A percentile compares a stretch with the other conserved stretches of the same genome.
Evolutionary conservation across 768 basidiomycete genomes (phyloP).

Genomic region (Tulasnella sp.): DNA sequence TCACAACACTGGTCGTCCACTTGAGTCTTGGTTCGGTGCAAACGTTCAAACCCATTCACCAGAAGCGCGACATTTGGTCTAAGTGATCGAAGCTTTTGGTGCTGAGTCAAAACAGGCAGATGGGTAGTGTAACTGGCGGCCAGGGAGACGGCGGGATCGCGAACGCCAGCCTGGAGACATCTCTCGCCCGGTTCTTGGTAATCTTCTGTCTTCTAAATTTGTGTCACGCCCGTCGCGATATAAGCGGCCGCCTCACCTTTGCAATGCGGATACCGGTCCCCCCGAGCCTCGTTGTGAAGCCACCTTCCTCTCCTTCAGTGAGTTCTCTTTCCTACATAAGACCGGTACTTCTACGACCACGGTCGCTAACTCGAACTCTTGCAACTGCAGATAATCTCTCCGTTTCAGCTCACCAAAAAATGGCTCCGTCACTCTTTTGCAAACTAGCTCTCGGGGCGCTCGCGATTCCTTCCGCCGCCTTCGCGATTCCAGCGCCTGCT

Average conservation of each 20-base stretch:
- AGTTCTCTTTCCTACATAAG: neutral
- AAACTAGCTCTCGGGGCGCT: neutral
- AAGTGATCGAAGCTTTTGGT: too few species aligned
- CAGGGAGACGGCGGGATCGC: neutral
- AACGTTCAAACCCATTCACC: too few species aligned
- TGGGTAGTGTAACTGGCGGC: neutral
- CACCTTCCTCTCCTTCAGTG: neutral
- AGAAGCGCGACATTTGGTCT: too few species aligned
- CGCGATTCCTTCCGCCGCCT: neutral
- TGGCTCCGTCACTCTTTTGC: too few species aligned
- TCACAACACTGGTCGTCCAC: too few species aligned
- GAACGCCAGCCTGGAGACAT: neutral
- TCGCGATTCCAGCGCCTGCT: neutral
- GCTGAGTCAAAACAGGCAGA: too few species aligned
- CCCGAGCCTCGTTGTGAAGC: neutral
- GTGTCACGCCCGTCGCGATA: too few species aligned
- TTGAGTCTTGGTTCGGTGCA: too few species aligned
- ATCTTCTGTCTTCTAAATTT: too few species aligned
- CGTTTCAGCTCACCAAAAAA: neutral
- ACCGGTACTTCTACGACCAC: neutral
- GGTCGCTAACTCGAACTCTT: neutral
- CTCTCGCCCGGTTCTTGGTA: too few species aligned
- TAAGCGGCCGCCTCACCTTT: neutral
- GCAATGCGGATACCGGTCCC: too few species aligned
- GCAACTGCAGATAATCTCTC: neutral